phyloP scores from a whole-genome alignment of 805 yeast species.

The Zygosaccharomyces gambellarensis region DNA sequence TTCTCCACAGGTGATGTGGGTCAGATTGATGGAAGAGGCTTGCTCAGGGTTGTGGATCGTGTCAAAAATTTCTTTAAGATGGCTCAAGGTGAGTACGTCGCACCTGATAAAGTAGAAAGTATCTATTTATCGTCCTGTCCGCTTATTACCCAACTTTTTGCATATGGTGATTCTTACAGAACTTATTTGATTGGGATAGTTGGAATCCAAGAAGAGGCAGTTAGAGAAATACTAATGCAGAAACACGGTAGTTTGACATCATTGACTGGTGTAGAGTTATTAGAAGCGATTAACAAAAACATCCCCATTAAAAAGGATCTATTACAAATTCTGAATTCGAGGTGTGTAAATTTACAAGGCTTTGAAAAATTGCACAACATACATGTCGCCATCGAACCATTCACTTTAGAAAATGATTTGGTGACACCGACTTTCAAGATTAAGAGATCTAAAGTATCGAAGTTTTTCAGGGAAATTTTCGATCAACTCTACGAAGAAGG shows the following conservation, averaged over 20 bases:
- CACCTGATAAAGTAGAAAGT: conserved; percentile 72
- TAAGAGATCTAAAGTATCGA: conserved; percentile 47
- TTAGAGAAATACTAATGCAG: conserved; percentile 31
- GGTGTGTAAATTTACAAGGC: conserved; percentile 45
- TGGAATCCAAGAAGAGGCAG: conserved; percentile 53
- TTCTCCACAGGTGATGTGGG: conserved; percentile 67
- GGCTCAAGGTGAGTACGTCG: conserved; percentile 63
- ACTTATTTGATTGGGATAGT: conserved; percentile 54
- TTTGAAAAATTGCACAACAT: conserved; percentile 60
- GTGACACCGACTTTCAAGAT: conserved; percentile 65
- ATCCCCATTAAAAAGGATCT: conserved; percentile 16
- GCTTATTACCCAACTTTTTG: conserved; percentile 48
- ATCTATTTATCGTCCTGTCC: conserved; percentile 51
- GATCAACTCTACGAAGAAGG: conserved; percentile 49
- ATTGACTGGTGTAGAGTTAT: conserved; percentile 30
- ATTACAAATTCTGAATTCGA: conserved; percentile 19
- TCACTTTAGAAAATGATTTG: conserved; percentile 55
- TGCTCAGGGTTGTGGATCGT: conserved; percentile 61
- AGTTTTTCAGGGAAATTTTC: conserved; percentile 39
- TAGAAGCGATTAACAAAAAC: conserved; percentile 20
- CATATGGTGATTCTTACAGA: conserved; percentile 59
- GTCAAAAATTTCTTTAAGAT: conserved; percentile 75
- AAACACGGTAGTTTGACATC: conserved; percentile 32
- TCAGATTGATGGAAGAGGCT: conserved; percentile 46
- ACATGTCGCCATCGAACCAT: conserved; percentile 50